Base-by-base conservation (phyloP, 805 yeast species). In the Yarrowia sp. region DNA sequence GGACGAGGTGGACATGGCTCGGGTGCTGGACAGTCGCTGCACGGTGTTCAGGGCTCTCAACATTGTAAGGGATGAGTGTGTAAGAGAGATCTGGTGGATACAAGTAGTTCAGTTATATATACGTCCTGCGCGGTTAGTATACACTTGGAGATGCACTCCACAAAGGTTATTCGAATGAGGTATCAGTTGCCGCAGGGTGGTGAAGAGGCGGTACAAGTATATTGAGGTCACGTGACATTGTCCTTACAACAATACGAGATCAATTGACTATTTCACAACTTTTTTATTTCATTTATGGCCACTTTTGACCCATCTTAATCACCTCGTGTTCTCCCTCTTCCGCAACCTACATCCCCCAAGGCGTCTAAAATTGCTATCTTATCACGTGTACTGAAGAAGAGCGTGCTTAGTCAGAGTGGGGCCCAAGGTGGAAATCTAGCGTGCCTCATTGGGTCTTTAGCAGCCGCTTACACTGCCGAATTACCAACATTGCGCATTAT, bases 1-100 rank as follows among this genome's bases (percentile, higher is more conserved):
- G 46, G 67, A 38, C 33, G 60, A 43, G 40, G 67, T 64, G 42
- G 67, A 64, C 60, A 52, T 52, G 47, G 67, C 39, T 24, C 67
- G 40, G 47, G 50, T 30, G 19, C 33, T 24, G 53, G 66, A 34
- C 14, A 60, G 36, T 44, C 53, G 42, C 43, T 36, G 43, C 36
- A 61, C 55, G 49, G 55, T n/a, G 39, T 43, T 42, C 40, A 58
- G 50, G 40, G 64, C 38, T 42, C 50, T 40, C 50, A 58, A 30
- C 64, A 58, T 58, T 30, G 49, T 52, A 10, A 15, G 52, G 33
- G 38, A 9, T 14, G 46, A 14, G 50, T 15, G 50, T 9, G 10
- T 12, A 20, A 24, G 20, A 42, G 64, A 43, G 38, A 15, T 24
- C 30, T 24, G 30, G 30, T 24, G 30, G 30, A 24, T 24, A 24